Percentiles rank a stretch among this genome's conserved stretches.
phyloP scores from a whole-genome alignment of 768 basidiomycete species.

The Phanerochaete carnosa region DNA sequence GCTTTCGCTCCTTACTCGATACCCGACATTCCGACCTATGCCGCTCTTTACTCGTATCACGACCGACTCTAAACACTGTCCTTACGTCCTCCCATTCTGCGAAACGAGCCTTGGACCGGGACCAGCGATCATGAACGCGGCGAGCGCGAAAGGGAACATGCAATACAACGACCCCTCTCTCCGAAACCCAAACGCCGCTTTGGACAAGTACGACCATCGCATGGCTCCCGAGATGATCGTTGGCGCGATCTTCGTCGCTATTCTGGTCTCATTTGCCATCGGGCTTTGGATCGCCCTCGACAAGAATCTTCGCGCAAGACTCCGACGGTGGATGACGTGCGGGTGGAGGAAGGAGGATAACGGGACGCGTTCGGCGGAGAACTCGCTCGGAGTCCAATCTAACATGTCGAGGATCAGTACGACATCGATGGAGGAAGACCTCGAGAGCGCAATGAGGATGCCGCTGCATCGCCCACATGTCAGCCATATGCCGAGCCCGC shows the following conservation, averaged over 20 bases:
- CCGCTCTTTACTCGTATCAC: conserved; percentile 1
- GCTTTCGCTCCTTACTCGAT: neutral
- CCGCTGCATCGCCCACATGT: neutral
- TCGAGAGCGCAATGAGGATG: conserved; percentile 7
- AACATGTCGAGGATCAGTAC: neutral
- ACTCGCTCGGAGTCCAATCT: neutral
- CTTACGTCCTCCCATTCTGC: conserved; percentile 9
- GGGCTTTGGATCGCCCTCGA: conserved; percentile 25
- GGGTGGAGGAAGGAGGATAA: neutral
- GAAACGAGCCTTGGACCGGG: conserved; percentile 14
- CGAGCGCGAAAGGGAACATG: neutral
- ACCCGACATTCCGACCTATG: conserved; percentile 4
- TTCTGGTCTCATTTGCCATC: conserved; percentile 24
- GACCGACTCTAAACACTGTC: conserved; percentile 5
- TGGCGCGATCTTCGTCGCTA: conserved; percentile 27
- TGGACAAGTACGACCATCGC: conserved; percentile 3
- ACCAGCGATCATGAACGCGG: conserved; percentile 12
- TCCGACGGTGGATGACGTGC: neutral
- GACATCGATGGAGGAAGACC: neutral
- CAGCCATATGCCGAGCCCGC: neutral
- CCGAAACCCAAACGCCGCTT: conserved; percentile 3
- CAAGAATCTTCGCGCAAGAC: conserved; percentile 11
- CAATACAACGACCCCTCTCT: conserved; percentile 8
- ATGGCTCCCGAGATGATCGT: conserved; percentile 14
- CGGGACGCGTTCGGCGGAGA: neutral